These are phyloP conservation scores for Globisporangium iwayamae DNA, from an alignment of 352 stramenopile species.

Conservation along the genomic window DNA sequence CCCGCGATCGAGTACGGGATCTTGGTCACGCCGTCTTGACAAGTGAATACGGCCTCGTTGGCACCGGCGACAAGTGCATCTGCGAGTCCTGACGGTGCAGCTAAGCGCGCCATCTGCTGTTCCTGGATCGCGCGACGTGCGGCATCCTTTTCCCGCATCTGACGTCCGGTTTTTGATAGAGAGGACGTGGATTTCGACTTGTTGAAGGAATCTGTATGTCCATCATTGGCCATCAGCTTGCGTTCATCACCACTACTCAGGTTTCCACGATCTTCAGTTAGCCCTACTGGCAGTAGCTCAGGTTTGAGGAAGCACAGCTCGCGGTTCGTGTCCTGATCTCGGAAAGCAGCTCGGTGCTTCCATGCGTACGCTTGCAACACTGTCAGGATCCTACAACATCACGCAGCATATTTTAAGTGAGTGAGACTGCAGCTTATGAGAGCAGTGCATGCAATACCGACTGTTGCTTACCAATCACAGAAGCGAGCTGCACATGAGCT, in stretches of 20 bases:
- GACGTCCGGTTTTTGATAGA: not conserved
- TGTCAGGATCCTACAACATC: conserved; percentile 41
- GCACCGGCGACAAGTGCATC: conserved; percentile 21
- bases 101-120: conserved; percentile 72
- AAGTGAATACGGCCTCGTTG: conserved; percentile 54
- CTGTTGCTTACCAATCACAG: conserved; percentile 76
- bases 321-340: conserved; percentile 34
- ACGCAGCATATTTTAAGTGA: not conserved
- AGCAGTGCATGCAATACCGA: not conserved
- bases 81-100: conserved; percentile 39
- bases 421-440: not conserved
- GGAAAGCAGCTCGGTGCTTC: conserved; percentile 38
- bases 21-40: conserved; percentile 66
- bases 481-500: conserved; percentile 85
- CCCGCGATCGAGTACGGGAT: conserved; percentile 84
- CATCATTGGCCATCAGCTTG: not conserved
- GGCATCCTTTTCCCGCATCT: conserved; percentile 21
- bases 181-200: not conserved
- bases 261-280: conserved; percentile 1
- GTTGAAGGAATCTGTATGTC: not conserved
- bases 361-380: conserved; percentile 69
- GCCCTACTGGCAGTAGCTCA: conserved; percentile 32
- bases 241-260: conserved; percentile 3
- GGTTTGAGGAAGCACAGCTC: conserved; percentile 51
- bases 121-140: conserved; percentile 55